Percentiles rank a stretch among this genome's conserved stretches.
Evolutionary conservation across 345 rosid species (phyloP).

Genomic region (Dovyalis caffra): DNA sequence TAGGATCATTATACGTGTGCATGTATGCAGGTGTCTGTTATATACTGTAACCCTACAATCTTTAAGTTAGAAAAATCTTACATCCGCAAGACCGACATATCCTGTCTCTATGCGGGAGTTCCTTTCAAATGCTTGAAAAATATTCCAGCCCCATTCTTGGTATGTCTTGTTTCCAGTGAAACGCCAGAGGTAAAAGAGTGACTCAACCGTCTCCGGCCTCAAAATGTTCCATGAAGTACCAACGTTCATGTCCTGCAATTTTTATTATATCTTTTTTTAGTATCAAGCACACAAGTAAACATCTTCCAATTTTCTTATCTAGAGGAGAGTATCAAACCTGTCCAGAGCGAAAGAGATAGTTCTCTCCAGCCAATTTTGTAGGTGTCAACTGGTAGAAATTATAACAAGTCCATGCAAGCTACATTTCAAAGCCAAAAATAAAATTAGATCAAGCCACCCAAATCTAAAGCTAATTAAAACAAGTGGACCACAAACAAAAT

Average conservation of each 20-base stretch:
- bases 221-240: constrained; percentile 97
- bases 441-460: background rate
- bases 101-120: constrained; percentile 81
- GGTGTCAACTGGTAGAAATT: constrained; percentile 93
- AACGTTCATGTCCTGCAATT: constrained; percentile 85
- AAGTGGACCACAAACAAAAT: background rate
- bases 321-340: constrained; percentile 38
- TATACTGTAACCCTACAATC: background rate
- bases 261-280: background rate
- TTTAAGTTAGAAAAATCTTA: constrained; percentile 34
- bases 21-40: background rate
- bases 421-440: constrained; percentile 14
- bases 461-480: background rate
- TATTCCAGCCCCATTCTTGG: constrained; percentile 99
- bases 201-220: constrained; percentile 96
- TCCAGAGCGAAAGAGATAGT: constrained; percentile 77
- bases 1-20: background rate
- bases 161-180: constrained; percentile 95
- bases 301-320: too few species aligned
- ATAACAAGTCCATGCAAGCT: constrained; percentile 99
- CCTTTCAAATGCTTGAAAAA: constrained; percentile 90
- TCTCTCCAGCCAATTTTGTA: constrained; percentile 95
- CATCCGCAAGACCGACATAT: constrained; percentile 96
- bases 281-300: background rate
- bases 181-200: constrained; percentile 95